Base-by-base conservation (phyloP, 202 grass and related monocot genomes). In the Panicum hallii region DNA sequence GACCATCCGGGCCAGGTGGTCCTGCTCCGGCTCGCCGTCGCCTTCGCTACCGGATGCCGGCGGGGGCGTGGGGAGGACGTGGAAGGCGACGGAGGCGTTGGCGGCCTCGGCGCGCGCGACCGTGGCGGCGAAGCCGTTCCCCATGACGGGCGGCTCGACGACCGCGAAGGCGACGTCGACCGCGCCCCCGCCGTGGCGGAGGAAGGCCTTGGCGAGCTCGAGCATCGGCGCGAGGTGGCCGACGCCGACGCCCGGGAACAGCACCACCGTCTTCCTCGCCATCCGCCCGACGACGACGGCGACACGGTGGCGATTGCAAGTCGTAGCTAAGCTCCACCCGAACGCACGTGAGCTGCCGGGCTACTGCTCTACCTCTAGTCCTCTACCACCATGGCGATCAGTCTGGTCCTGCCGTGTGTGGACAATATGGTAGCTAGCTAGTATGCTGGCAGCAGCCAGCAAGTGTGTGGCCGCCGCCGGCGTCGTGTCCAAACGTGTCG, bases 191-290 rank as follows among this genome's bases (percentile, higher is more conserved):
- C 5, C 76, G 58, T 79, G 76, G 76, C 1, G 60, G 60, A 64
- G 26, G 26, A 65, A 17, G 26, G 13, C 15, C 8, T n/a, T 49
- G 16, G 60, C 43, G 0, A 79, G 76, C 76, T 79, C 76, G 40
- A 65, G 60, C 60, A 79, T 79, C 28, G 77, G 77, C 17, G 61
- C 3, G 16, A 79, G 60, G 11, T 79, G 77, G 77, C 77, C 77
- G 44, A 65, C 45, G 60, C 77, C 60, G 44, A 48, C 3, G 77
- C 77, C 60, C 3, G 77, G 77, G 77, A 38, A 79, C 44, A 66
- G 77, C 26, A 79, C 61, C 61, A 79, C 44, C 49, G 14, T 52
- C 49, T 15, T 52, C 14, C 14, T 15, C 49, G 15, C 14, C 49
- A 13, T 50, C 32, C 1, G 32, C 32, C 32, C 7, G 36, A 38